Percentiles rank a stretch among this genome's conserved stretches.
Evolutionary conservation across 148 eudicot species (phyloP).

Genomic region (Cornus controversa): DNA sequence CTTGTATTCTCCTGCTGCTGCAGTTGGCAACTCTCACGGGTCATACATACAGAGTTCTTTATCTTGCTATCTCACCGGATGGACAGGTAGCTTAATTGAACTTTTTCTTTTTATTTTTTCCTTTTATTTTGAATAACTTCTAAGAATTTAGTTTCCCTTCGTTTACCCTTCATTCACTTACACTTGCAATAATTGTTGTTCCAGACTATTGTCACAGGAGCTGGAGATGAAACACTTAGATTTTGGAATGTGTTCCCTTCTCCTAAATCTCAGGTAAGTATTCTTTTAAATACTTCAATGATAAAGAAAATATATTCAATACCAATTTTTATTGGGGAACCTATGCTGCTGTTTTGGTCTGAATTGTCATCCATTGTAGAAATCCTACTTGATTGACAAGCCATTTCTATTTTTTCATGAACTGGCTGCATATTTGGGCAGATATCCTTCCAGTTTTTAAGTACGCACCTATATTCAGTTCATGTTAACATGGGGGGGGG

Average conservation of each 20-base stretch:
- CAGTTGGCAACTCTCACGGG: conserved; percentile 90
- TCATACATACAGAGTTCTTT: conserved; percentile 78
- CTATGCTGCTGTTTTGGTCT: neutral
- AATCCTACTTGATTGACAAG: too few relatives aligned
- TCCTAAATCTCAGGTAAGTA: conserved; percentile 73
- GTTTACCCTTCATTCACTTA: neutral
- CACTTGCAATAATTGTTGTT: conserved; percentile 12
- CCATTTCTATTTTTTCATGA: too few relatives aligned
- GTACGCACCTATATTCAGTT: too few relatives aligned
- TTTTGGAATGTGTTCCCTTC: conserved; percentile 97
- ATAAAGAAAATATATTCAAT: neutral
- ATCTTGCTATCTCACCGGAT: conserved; percentile 88
- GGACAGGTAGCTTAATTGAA: conserved; percentile 60
- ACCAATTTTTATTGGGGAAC: neutral
- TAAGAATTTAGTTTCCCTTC: too few relatives aligned
- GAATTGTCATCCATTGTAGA: neutral
- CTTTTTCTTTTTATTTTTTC: neutral
- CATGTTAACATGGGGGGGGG: too few relatives aligned
- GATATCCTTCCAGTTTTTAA: too few relatives aligned
- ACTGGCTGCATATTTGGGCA: too few relatives aligned
- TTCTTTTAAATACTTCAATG: neutral
- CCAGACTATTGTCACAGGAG: conserved; percentile 95
- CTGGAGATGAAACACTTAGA: conserved; percentile 94
- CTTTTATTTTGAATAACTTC: neutral
- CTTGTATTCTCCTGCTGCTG: neutral